Evolutionary conservation across 371 early-diverging fungal species (phyloP).

Genomic region (Blakeslea trispora): DNA sequence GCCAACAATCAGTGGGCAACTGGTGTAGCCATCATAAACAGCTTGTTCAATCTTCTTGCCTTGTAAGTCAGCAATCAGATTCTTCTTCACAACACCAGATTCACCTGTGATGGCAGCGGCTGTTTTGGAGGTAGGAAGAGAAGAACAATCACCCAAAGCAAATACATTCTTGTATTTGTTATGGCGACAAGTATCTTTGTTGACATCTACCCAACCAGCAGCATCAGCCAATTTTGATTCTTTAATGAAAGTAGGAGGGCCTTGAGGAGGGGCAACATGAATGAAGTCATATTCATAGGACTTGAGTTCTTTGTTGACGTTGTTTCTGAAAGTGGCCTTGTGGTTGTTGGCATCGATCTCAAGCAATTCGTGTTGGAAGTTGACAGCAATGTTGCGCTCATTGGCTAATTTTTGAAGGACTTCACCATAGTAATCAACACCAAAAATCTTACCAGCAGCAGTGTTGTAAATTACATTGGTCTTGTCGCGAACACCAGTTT

Average conservation of each 20-base stretch:
- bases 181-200: conserved; percentile 80
- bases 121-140: conserved; percentile 89
- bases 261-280: conserved; percentile 90
- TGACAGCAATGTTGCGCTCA: conserved; percentile 69
- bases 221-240: conserved; percentile 71
- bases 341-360: conserved; percentile 65
- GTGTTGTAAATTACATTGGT: conserved; percentile 75
- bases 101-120: conserved; percentile 88
- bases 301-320: conserved; percentile 56
- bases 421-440: conserved; percentile 83
- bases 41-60: conserved; percentile 49
- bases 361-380: conserved; percentile 72
- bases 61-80: conserved; percentile 71
- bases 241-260: conserved; percentile 78
- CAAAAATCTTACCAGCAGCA: conserved; percentile 84
- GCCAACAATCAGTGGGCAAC: conserved; percentile 79
- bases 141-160: conserved; percentile 82
- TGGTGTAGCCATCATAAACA: conserved; percentile 85
- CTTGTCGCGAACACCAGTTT: conserved; percentile 68
- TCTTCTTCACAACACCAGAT: conserved; percentile 74
- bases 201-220: conserved; percentile 84
- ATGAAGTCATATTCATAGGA: conserved; percentile 77
- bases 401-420: conserved; percentile 69
- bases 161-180: conserved; percentile 79
- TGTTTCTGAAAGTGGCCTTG: conserved; percentile 73